Base-by-base conservation (phyloP, 2,329 filamentous ascomycete species). In the Sclerotinia nivalis region DNA sequence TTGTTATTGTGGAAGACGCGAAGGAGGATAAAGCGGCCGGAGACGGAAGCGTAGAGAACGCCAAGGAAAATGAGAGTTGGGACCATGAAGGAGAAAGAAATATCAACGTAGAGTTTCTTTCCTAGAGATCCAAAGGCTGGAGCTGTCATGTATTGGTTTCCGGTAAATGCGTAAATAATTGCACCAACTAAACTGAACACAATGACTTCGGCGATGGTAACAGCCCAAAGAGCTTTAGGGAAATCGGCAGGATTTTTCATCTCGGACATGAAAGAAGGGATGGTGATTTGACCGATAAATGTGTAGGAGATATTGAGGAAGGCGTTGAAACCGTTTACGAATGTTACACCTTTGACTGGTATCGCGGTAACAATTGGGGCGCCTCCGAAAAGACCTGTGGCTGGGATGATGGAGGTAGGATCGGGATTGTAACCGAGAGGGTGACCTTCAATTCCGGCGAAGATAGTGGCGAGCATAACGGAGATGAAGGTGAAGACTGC, bases 251-350 rank as follows among this genome's bases (percentile, higher is more conserved):
- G 87, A 40, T 89, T 84, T 70, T 83, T 91, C 94, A 97, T 97
- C 80, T 97, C 94, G 4, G 94, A 93, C 73, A 97, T 97, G 82
- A 97, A 97, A 75, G 91, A 95, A 0, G 94, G 94, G 20, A 97
- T 85, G 0, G 94, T 97, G 76, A 97, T 97, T 79, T 97, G 94
- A 0, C 94, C 94, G 74, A 97, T 97, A 78, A 97, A 97, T 0
- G 94, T 97, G 79, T 97, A 97, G 81, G 90, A 93, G 78, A 97
- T 97, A 81, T 97, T 97, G 79, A 97, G 85, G 81, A 97, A 97
- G 0, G 94, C 94, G 67, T 89, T 93, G 85, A 97, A 90, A 31
- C 90, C 93, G 3, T 86, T 83, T 4, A 97, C 92, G 75, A 96
- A 97, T 0, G 91, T 91, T 0, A 93, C 96, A 25, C 89, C 87